phyloP scores from a whole-genome alignment of 2,329 filamentous ascomycete genomes.

The Graphium sp. region DNA sequence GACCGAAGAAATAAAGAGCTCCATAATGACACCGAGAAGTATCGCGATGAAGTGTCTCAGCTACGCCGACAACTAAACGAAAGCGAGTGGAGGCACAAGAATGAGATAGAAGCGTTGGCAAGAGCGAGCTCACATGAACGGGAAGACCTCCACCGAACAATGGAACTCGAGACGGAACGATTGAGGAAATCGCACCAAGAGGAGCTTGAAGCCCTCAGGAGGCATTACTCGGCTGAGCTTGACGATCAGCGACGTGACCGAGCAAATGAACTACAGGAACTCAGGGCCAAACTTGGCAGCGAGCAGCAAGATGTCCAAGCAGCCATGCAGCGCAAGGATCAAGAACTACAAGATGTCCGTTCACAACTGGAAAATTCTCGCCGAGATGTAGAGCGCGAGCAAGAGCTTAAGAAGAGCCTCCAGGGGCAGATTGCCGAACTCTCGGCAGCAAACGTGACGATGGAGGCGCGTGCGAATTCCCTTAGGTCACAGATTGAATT shows the following conservation, averaged over 20 bases:
- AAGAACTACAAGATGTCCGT: constrained; percentile 31
- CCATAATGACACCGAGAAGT: constrained; percentile 18
- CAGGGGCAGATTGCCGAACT: constrained; percentile 38
- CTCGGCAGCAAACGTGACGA: constrained; percentile 40
- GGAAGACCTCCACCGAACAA: constrained; percentile 32
- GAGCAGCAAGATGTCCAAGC: constrained; percentile 33
- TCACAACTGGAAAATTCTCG: constrained; percentile 26
- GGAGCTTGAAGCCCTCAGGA: constrained; percentile 47
- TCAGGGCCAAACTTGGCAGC: constrained; percentile 33
- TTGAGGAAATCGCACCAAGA: constrained; percentile 47
- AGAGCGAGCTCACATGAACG: constrained; percentile 37
- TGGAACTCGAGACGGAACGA: constrained; percentile 36
- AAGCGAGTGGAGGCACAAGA: constrained; percentile 20
- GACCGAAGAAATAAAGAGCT: constrained; percentile 47
- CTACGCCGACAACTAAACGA: constrained; percentile 20
- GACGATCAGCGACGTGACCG: constrained; percentile 45
- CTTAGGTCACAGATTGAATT: constrained; percentile 74
- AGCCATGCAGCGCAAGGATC: constrained; percentile 32
- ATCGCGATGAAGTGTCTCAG: constrained; percentile 34
- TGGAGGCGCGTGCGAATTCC: constrained; percentile 61
- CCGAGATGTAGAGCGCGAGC: constrained; percentile 43
- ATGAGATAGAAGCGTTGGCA: constrained; percentile 35
- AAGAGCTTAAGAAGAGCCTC: constrained; percentile 36
- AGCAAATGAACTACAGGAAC: constrained; percentile 46
- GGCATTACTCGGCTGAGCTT: constrained; percentile 44